Base-by-base conservation (phyloP, 192 early-diverging fungal species). In the Cladochytrium replicatum region DNA sequence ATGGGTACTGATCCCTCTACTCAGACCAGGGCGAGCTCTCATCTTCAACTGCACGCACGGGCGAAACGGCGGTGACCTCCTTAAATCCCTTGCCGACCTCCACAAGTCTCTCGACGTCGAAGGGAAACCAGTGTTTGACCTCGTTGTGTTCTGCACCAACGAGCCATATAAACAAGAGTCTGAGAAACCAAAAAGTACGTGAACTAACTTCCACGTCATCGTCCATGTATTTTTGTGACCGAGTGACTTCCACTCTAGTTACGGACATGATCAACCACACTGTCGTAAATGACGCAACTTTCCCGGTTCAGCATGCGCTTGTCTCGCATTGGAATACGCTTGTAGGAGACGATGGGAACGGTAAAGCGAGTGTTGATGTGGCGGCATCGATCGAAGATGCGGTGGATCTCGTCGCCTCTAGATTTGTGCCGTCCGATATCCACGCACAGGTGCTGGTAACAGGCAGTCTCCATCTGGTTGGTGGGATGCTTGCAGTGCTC, bases 401-500 rank as follows among this genome's bases (percentile, higher is more conserved):
- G 1, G 71, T 86, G 6, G 71, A 67, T 44, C 54, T 27, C 40
- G 39, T 32, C 21, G 19, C 23, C n/a, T n/a, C n/a, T n/a, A n/a
- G n/a, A n/a, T n/a, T n/a, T 28, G 34, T 30, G 11, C 37, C 17
- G 29, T 24, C 26, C 23, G 24, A 48, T 17, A 46, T 11, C 23
- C 6, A 3, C 8, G 7, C 72, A 11, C 73, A 84, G 32, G 85
- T 92, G 1, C 67, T 99, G 25, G 84, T 84, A 23, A 94, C 93
- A 2, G 96, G 96, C 6, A 94, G 91, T 52, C 60, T 99, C 54
- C 86, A 94, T 54, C 59, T 99, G 48, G 80, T 95, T 19, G 96
- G 96, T 25, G 86, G 83, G 15, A 71, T 84, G 4, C 67, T 96
- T 52, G 83, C 72, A 28, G 77, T 81, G n/a, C 60, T 87, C 15